A percentile compares a stretch with the other conserved stretches of the same genome.
Conservation (phyloP, 2,329 filamentous ascomycete species). For the Diaporthe citriasiana region DNA sequence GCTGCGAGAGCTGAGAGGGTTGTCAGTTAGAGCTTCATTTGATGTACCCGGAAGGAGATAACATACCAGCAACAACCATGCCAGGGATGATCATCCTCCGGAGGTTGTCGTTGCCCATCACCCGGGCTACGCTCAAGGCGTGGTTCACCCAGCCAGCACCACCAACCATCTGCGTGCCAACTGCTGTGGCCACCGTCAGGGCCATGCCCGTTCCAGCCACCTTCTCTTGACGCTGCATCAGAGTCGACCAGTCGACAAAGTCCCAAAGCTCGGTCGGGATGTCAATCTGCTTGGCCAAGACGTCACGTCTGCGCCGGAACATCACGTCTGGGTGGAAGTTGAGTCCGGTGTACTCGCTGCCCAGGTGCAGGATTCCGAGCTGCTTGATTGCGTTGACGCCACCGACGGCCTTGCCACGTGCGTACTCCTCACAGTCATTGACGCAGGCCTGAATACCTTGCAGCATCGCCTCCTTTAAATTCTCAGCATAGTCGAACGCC, state of each 20-base stretch:
- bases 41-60: constrained; percentile 8
- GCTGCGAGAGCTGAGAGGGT: constrained; percentile 75
- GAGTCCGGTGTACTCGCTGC: constrained; percentile 86
- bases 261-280: constrained; percentile 91
- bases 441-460: constrained; percentile 87
- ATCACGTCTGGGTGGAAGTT: constrained; percentile 93
- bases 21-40: constrained; percentile 49
- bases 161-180: constrained; percentile 85
- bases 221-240: constrained; percentile 95
- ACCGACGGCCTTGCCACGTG: constrained; percentile 80
- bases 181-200: constrained; percentile 87
- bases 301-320: constrained; percentile 89
- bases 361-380: constrained; percentile 88
- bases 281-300: constrained; percentile 86
- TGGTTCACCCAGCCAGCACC: constrained; percentile 92
- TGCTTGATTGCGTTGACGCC: constrained; percentile 92
- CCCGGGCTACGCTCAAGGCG: constrained; percentile 82
- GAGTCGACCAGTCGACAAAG: constrained; percentile 88
- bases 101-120: constrained; percentile 86
- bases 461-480: constrained; percentile 92
- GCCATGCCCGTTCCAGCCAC: constrained; percentile 95
- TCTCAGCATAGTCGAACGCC: constrained; percentile 93
- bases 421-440: constrained; percentile 84
- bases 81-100: constrained; percentile 86
- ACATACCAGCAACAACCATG: constrained; percentile 82